Percentiles rank a stretch among this genome's conserved stretches.
Conservation (phyloP, 148 eudicot species). For the Silene uniflora region DNA sequence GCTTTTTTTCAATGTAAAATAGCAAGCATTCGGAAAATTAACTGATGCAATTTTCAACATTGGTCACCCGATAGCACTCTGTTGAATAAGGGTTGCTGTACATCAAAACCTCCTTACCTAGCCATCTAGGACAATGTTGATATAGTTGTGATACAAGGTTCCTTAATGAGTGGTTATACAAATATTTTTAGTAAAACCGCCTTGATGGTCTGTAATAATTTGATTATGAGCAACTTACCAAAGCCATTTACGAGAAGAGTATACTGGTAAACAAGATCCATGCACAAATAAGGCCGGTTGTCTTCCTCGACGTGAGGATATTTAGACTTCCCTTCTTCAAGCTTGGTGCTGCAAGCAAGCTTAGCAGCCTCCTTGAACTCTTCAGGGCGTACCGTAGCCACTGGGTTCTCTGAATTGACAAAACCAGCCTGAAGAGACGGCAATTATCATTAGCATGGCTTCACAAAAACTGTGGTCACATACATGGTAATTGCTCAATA, state of each 20-base stretch:
- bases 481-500: neutral
- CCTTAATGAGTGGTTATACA: neutral
- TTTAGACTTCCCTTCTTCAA: constrained; percentile 57
- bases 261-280: constrained; percentile 90
- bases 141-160: too few relatives aligned
- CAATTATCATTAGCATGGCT: neutral
- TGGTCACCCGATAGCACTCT: neutral
- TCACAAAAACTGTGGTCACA: neutral
- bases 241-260: constrained; percentile 86
- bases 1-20: neutral
- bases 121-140: neutral
- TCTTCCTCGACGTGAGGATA: constrained; percentile 63
- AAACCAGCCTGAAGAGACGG: constrained; percentile 67
- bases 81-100: neutral
- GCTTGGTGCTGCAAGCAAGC: constrained; percentile 61
- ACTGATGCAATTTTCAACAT: neutral
- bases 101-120: neutral
- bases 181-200: neutral
- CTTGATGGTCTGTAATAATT: neutral
- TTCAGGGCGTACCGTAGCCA: constrained; percentile 64
- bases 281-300: constrained; percentile 78
- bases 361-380: constrained; percentile 73
- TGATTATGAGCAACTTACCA: constrained; percentile 46
- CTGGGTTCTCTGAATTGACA: constrained; percentile 47
- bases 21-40: too few relatives aligned